Percentiles rank a stretch among this genome's conserved stretches.
Conservation (phyloP, 495 filamentous ascomycete species). For the Annulohypoxylon bovei region DNA sequence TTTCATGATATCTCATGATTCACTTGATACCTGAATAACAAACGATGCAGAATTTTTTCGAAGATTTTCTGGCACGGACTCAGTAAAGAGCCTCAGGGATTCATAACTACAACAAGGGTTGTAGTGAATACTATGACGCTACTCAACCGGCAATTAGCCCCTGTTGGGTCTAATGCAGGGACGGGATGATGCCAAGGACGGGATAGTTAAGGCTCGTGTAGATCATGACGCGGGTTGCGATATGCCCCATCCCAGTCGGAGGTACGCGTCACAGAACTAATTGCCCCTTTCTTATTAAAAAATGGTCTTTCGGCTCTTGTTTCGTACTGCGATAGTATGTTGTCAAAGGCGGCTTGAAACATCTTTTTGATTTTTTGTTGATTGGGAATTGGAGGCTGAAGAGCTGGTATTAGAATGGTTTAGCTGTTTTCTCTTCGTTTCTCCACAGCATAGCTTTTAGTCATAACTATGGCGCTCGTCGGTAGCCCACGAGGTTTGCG, state of each 20-base stretch:
- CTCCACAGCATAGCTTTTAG: conserved; percentile 20
- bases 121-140: conserved; percentile 1
- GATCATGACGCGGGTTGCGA: conserved; percentile 26
- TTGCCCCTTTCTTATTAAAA: conserved; percentile 11
- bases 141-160: background rate
- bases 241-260: conserved; percentile 12
- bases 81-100: background rate
- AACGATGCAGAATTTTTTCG: background rate
- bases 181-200: conserved; percentile 14
- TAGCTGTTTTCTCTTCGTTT: conserved; percentile 7
- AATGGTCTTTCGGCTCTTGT: background rate
- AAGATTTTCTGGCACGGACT: background rate
- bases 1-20: background rate
- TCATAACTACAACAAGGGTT: background rate
- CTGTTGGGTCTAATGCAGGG: conserved; percentile 23
- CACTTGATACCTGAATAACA: background rate
- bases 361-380: background rate
- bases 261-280: conserved; percentile 18
- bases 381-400: conserved; percentile 1
- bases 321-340: background rate
- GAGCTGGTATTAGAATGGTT: conserved; percentile 23
- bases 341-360: conserved; percentile 2
- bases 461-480: conserved; percentile 34
- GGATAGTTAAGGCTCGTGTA: conserved; percentile 17
- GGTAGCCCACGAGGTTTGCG: conserved; percentile 43